Base-by-base conservation (phyloP, 805 yeast genomes). In the Cyberlindnera sargentensis region DNA sequence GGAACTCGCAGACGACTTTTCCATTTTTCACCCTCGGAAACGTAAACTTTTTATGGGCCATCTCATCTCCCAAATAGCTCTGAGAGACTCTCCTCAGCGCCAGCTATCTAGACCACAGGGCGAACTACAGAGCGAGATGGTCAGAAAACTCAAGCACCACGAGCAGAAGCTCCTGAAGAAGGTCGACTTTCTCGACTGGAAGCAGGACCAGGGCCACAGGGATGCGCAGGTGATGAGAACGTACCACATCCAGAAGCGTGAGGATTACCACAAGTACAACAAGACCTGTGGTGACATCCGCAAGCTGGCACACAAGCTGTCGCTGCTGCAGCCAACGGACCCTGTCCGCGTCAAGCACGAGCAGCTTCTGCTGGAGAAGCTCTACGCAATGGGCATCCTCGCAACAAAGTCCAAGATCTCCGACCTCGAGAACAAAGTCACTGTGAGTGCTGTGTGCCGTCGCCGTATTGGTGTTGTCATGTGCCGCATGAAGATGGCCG, bases 121-220 rank as follows among this genome's bases (percentile, higher is more conserved):
- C 20, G 20, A 15, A 15, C 30, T 28, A 28, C 2, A 28, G 6
- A 28, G 8, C 6, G 4, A 20, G 7, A 84, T 85, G 95, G 95
- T 84, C 39, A 76, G 99, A 64, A 74, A 85, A 55, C 76, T 93
- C 47, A 93, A 93, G 64, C 88, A 85, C 68, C 99, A 93, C 66
- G 99, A 93, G 76, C 84, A 86, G 73, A 90, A 89, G 67, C 78
- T 93, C 57, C 76, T 93, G 57, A 89, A 85, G 71, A 93, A 93
- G 65, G 98, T 93, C 42, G 97, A 93, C 61, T 88, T 93, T 68
- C 84, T 88, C 41, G 95, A 93, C 64, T 93, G 98, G 97, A 93
- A 93, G 64, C 95, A 88, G 57, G 99, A 93, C 62, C 82, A 84
- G 44, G 88, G 91, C 29, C 99, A 93, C 64, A 72, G 99, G 53